Evolutionary conservation across 2,329 filamentous ascomycete species (phyloP).

Genomic region (Fusarium incarnatum): DNA sequence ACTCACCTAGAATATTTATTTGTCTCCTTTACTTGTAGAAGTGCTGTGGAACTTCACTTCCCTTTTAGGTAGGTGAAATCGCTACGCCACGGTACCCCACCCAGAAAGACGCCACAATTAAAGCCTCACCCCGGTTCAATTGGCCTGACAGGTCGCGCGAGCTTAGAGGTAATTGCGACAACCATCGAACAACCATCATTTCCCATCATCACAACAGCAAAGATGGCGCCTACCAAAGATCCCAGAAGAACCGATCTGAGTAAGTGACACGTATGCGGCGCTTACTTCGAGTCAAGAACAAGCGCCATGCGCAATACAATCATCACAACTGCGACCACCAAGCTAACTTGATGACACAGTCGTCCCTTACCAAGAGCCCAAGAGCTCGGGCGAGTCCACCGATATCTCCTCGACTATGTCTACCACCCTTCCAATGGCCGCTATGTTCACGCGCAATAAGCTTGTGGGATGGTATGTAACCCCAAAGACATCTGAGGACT

Average conservation of each 20-base stretch:
- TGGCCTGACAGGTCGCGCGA: constrained; percentile 32
- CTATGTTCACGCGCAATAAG: constrained; percentile 82
- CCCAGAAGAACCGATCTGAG: constrained; percentile 59
- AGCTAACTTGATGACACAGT: constrained; percentile 63
- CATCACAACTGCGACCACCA: constrained; percentile 10
- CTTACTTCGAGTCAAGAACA: not conserved
- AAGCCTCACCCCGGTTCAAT: constrained; percentile 20
- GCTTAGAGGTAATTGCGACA: constrained; percentile 40
- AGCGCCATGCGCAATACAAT: constrained; percentile 2
- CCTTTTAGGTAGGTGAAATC: constrained; percentile 30
- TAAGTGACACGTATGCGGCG: constrained; percentile 42
- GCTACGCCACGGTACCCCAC: constrained; percentile 33
- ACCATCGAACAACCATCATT: constrained; percentile 23
- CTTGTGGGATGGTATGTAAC: constrained; percentile 73
- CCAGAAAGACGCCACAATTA: constrained; percentile 19
- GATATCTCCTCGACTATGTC: constrained; percentile 79
- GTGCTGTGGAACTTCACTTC: constrained; percentile 4
- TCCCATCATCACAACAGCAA: constrained; percentile 26
- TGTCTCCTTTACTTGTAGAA: not conserved
- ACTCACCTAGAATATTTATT: not conserved
- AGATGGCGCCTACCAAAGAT: constrained; percentile 59
- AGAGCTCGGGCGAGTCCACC: constrained; percentile 68
- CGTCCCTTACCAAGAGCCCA: constrained; percentile 86
- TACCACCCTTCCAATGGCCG: constrained; percentile 92
- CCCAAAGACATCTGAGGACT: not conserved